Base-by-base conservation (phyloP, 352 stramenopile genomes). In the Pythium dissotocum region DNA sequence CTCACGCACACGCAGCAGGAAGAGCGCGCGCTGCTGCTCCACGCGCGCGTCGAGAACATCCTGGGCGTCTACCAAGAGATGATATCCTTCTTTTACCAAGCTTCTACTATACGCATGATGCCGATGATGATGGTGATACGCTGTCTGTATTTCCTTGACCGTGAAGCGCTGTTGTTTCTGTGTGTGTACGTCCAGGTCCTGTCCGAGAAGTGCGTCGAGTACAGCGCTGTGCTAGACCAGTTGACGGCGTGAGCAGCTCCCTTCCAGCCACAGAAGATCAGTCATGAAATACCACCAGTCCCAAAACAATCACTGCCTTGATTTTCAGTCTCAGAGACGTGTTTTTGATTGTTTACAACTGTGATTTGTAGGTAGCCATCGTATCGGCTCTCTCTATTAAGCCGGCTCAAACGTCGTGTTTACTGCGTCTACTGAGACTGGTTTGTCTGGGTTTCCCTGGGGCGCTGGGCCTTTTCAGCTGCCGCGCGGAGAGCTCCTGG, bases 121-220 rank as follows among this genome's bases (percentile, higher is more conserved):
- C 28, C 30, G 5, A 24, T 52, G 16, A n/a, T 51, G 36, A 24
- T 24, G 21, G 3, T 61, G 35, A 28, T 13, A 44, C 21, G 18
- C 0, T 4, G 44, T 10, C 26, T 16, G 16, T 4, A 40, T 28
- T 56, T 59, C 67, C 67, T 72, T 77, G 36, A 75, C 55, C 0
- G n/a, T 16, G 6, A 8, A 44, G 14, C 21, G 51, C 3, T 42
- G 18, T 16, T 57, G 14, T 30, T 46, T 56, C 13, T 46, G 21
- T 51, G 35, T 58, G 51, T 63, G 54, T 30, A 76, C 72, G 64
- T 91, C 53, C 76, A 85, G 71, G 72, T 88, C 54, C 63, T 91
- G 61, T 91, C 83, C 2, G 77, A 87, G 69, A 91, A 91, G 63
- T 88, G 77, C 59, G 82, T 89, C 69, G 80, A 90, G 76, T 84